Evolutionary conservation across 2,329 filamentous ascomycete genomes (phyloP).

Genomic region (Chaetomiaceae sp.): DNA sequence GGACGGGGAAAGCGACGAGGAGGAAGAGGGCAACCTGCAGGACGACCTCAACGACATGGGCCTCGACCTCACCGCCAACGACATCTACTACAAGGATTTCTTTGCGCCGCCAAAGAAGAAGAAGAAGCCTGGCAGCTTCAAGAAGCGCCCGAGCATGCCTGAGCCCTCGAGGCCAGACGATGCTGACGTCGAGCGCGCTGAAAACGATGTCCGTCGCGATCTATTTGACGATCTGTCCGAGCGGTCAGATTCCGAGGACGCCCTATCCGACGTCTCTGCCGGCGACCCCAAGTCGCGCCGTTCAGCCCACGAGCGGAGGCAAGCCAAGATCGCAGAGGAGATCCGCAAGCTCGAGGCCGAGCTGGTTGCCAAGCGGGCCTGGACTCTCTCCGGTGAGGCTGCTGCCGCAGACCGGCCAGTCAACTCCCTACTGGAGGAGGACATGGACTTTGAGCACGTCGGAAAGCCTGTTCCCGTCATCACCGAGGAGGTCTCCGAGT

Average conservation of each 20-base stretch:
- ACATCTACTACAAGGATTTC: slow-evolving; percentile 88
- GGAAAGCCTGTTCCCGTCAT: slow-evolving; percentile 94
- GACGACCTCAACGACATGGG: slow-evolving; percentile 56
- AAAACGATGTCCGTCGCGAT: slow-evolving; percentile 82
- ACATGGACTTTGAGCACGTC: slow-evolving; percentile 90
- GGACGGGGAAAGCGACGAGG: slow-evolving; percentile 63
- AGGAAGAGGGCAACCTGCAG: slow-evolving; percentile 53
- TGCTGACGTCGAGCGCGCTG: slow-evolving; percentile 73
- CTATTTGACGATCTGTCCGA: slow-evolving; percentile 78
- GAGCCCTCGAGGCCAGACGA: slow-evolving; percentile 48
- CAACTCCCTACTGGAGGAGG: slow-evolving; percentile 90
- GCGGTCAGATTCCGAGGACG: slow-evolving; percentile 59
- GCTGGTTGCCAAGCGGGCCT: slow-evolving; percentile 84
- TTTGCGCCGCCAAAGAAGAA: slow-evolving; percentile 82
- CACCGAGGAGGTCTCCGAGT: slow-evolving; percentile 83
- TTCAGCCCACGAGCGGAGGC: slow-evolving; percentile 81
- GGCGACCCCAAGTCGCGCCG: slow-evolving; percentile 67
- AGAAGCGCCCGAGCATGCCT: slow-evolving; percentile 37
- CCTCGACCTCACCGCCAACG: slow-evolving; percentile 67
- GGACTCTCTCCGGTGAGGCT: slow-evolving; percentile 87
- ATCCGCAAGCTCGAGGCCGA: slow-evolving; percentile 87
- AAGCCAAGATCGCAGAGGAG: slow-evolving; percentile 81
- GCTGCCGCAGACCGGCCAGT: slow-evolving; percentile 74
- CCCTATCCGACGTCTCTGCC: slow-evolving; percentile 61
- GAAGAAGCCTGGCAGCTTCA: slow-evolving; percentile 45